Conservation (phyloP, 306 rosid genomes). For the Nissolia schottii region DNA sequence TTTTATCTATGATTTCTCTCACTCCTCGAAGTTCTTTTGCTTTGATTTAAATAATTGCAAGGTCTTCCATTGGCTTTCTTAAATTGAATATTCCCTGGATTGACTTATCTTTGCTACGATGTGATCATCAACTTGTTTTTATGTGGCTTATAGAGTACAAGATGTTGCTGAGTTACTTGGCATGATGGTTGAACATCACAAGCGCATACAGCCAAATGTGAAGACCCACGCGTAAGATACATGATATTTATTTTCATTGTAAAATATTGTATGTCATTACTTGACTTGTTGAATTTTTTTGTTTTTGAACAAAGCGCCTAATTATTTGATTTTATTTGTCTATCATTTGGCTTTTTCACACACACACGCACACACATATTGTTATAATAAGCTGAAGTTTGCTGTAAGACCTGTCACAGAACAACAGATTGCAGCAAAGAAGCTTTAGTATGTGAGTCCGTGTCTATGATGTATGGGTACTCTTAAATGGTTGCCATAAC, state of each 20-base stretch:
- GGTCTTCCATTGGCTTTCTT: constrained; percentile 6
- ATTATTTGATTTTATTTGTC: constrained; percentile 1
- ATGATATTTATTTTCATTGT: neutral
- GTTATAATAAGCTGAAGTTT: constrained; percentile 13
- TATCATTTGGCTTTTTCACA: neutral
- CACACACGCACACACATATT: too few relatives aligned
- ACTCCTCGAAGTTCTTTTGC: neutral
- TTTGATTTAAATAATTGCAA: constrained; percentile 5
- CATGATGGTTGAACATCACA: constrained; percentile 91
- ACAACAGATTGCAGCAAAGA: neutral
- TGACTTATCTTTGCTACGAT: neutral
- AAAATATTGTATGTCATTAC: constrained; percentile 2
- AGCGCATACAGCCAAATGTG: constrained; percentile 87
- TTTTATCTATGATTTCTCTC: neutral
- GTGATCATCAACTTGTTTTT: constrained; percentile 21
- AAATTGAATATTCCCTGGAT: constrained; percentile 11
- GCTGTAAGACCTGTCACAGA: constrained; percentile 17
- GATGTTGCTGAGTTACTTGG: constrained; percentile 99
- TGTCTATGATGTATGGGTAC: neutral
- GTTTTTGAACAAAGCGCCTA: too few relatives aligned
- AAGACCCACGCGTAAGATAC: constrained; percentile 79
- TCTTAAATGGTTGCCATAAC: neutral
- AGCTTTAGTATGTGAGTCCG: constrained; percentile 4
- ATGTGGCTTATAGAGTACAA: constrained; percentile 61
- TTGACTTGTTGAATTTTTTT: too few relatives aligned